phyloP scores from a whole-genome alignment of 345 rosid genomes.

The Gossypium stocksii region DNA sequence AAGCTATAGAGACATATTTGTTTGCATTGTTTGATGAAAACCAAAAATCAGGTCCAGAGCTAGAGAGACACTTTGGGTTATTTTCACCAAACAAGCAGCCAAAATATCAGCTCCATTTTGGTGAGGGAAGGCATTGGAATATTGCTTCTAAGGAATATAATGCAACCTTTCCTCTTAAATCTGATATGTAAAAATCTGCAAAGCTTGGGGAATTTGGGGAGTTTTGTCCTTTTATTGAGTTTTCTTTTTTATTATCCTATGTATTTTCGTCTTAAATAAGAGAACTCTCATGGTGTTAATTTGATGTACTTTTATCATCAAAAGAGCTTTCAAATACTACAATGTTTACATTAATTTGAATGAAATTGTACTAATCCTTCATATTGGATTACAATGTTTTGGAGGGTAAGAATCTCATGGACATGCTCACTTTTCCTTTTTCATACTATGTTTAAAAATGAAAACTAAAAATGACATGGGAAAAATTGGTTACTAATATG shows the following conservation, averaged over 20 bases:
- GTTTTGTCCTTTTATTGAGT: not conserved
- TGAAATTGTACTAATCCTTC: not conserved
- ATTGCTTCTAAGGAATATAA: constrained; percentile 1
- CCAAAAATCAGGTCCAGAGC: constrained; percentile 11
- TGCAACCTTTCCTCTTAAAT: not conserved
- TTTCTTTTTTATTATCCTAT: not conserved
- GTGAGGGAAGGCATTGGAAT: constrained; percentile 15
- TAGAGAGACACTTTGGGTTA: constrained; percentile 37
- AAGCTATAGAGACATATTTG: constrained; percentile 30
- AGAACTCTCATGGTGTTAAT: not conserved
- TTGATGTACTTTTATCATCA: not conserved
- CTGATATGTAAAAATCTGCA: constrained; percentile 22
- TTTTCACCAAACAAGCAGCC: constrained; percentile 28
- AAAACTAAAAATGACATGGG: no score
- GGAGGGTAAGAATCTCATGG: not conserved
- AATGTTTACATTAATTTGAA: not conserved
- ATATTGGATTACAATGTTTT: no score
- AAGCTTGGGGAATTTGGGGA: not conserved
- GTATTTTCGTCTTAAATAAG: not conserved
- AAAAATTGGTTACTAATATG: no score
- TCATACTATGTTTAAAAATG: no score
- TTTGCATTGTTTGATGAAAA: constrained; percentile 43
- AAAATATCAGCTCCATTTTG: constrained; percentile 18
- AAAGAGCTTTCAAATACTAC: not conserved
- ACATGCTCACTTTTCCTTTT: not conserved